phyloP scores from a whole-genome alignment of 2,329 filamentous ascomycete genomes.

The Phialocephala subalpina region DNA sequence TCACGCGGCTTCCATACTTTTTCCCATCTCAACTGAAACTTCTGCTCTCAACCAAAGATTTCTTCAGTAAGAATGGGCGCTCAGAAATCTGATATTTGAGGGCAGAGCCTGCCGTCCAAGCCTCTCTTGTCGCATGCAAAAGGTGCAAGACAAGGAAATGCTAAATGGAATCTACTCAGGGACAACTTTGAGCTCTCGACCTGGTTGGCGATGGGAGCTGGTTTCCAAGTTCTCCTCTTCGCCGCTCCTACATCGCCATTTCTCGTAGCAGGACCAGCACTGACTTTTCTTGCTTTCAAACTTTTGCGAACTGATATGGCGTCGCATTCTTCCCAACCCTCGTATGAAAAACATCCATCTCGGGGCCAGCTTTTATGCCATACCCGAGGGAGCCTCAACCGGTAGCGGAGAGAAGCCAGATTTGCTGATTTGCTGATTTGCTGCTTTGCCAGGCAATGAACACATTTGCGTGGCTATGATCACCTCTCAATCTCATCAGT shows the following conservation, averaged over 20 bases:
- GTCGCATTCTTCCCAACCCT: neutral
- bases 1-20: no score
- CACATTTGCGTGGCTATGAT: slow-evolving; percentile 11
- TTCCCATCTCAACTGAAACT: neutral
- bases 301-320: slow-evolving; percentile 9
- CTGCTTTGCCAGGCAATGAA: slow-evolving; percentile 3
- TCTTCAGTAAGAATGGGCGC: neutral
- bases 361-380: neutral
- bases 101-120: neutral
- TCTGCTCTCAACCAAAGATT: neutral
- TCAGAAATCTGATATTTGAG: neutral
- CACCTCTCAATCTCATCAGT: slow-evolving; percentile 5
- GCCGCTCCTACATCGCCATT: neutral
- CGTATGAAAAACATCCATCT: neutral
- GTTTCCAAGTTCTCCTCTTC: neutral
- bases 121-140: neutral
- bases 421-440: no score
- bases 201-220: neutral
- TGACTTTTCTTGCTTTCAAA: neutral
- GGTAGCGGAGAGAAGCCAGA: neutral
- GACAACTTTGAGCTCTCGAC: slow-evolving; percentile 15
- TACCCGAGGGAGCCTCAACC: slow-evolving; percentile 6
- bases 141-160: neutral
- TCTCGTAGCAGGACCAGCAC: neutral
- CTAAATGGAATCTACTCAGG: slow-evolving; percentile 13